Percentiles rank a stretch among this genome's conserved stretches.
phyloP scores from a whole-genome alignment of 2,329 filamentous ascomycete species.

The Sclerotiophoma versabilis region DNA sequence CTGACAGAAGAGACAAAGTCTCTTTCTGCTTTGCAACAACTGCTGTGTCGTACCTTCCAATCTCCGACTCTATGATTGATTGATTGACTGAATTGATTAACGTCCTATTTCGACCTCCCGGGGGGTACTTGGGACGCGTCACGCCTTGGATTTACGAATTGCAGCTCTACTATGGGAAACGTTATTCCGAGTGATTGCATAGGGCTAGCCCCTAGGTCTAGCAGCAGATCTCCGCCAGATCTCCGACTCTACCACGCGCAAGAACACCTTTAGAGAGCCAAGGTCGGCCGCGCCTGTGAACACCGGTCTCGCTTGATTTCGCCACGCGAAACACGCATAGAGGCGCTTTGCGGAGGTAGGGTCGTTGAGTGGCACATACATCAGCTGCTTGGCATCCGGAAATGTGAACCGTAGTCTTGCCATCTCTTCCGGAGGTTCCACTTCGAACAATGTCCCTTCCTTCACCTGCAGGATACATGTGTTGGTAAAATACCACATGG shows the following conservation, averaged over 20 bases:
- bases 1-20: conserved; percentile 24
- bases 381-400: conserved; percentile 17
- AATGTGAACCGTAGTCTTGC: conserved; percentile 13
- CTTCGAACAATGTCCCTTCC: conserved; percentile 10
- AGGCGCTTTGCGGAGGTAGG: conserved; percentile 24
- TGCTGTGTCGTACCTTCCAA: no score
- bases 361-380: conserved; percentile 27
- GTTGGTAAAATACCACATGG: conserved; percentile 20
- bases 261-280: conserved; percentile 17
- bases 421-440: conserved; percentile 15
- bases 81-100: no score
- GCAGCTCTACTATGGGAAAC: no score
- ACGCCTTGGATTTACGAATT: no score
- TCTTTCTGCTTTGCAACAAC: conserved; percentile 26
- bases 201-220: no score
- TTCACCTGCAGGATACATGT: conserved; percentile 5
- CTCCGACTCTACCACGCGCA: conserved; percentile 23
- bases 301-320: conserved; percentile 8
- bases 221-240: no score
- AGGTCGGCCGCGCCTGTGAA: conserved; percentile 24
- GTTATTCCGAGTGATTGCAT: no score
- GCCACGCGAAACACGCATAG: conserved; percentile 27
- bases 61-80: no score
- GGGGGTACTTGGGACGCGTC: no score
- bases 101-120: no score